Evolutionary conservation across 257 asterid species (phyloP).

Genomic region (Solanum chaucha): DNA sequence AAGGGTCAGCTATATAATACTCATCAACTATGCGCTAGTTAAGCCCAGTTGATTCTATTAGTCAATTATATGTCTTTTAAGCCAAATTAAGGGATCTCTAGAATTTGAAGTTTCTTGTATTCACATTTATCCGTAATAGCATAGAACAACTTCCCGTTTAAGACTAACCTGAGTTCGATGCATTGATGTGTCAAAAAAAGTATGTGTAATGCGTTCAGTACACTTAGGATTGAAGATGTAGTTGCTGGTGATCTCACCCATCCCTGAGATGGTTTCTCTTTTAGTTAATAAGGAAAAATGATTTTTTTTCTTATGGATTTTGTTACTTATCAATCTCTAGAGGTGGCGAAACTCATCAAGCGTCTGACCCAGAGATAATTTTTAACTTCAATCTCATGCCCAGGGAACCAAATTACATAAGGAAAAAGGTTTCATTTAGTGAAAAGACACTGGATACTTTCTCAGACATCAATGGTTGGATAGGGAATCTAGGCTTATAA

Average conservation of each 20-base stretch:
- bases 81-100: not conserved
- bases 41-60: not conserved
- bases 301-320: not conserved
- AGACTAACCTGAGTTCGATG: not conserved
- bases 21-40: not conserved
- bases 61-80: not conserved
- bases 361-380: not conserved
- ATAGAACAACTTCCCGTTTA: not conserved
- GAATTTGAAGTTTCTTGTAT: not conserved
- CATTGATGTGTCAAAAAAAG: not conserved
- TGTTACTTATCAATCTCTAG: not conserved
- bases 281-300: not conserved
- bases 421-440: not conserved
- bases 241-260: not conserved
- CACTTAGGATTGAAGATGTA: not conserved
- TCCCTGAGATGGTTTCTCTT: not conserved
- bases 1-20: not conserved
- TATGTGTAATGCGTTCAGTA: not conserved
- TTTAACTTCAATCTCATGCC: not conserved
- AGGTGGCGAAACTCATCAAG: not conserved
- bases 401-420: not conserved
- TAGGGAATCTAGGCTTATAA: not conserved
- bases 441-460: not conserved
- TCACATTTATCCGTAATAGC: not conserved
- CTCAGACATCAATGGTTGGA: not conserved